Evolutionary conservation across 768 basidiomycete genomes (phyloP).

Genomic region (Lenzites betulinus): DNA sequence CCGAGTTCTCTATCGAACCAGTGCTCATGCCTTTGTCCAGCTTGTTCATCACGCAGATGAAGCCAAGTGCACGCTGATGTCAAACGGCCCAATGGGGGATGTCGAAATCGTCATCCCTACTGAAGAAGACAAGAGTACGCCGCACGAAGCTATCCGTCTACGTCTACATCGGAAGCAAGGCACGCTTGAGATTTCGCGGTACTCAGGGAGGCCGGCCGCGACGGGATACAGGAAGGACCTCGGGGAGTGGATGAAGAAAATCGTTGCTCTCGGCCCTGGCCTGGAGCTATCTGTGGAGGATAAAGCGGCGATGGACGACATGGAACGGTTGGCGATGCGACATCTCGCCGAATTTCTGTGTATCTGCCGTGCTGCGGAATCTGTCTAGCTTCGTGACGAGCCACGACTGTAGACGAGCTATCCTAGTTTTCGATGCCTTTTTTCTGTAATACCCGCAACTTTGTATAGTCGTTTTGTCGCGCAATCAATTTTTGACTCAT

Average conservation of each 20-base stretch:
- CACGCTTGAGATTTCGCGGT: constrained; percentile 28
- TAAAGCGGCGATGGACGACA: constrained; percentile 4
- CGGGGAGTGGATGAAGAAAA: constrained; percentile 31
- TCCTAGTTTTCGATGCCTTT: not conserved
- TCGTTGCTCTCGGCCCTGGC: constrained; percentile 16
- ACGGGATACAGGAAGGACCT: not conserved
- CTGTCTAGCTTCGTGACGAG: not conserved
- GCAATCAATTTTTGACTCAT: not conserved
- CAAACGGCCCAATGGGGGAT: constrained; percentile 50
- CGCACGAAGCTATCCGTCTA: constrained; percentile 17
- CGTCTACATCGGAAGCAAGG: constrained; percentile 14
- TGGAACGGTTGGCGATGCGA: constrained; percentile 14
- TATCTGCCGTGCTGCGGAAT: constrained; percentile 23
- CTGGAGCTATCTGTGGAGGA: constrained; percentile 8
- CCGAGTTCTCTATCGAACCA: not conserved
- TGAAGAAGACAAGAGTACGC: constrained; percentile 6
- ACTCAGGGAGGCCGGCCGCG: not conserved
- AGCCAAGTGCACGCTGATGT: constrained; percentile 53
- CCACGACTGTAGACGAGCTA: not conserved
- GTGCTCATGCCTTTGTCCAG: constrained; percentile 31
- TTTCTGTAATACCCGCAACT: not conserved
- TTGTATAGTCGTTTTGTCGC: not conserved
- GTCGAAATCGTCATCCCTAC: constrained; percentile 43
- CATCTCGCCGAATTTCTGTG: constrained; percentile 22
- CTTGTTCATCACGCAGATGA: constrained; percentile 42